Evolutionary conservation across 1,284 basidiomycete species (phyloP), one percentile per base, ranked within the genome.

Genomic region (Paramarasmius palmivorus): DNA sequence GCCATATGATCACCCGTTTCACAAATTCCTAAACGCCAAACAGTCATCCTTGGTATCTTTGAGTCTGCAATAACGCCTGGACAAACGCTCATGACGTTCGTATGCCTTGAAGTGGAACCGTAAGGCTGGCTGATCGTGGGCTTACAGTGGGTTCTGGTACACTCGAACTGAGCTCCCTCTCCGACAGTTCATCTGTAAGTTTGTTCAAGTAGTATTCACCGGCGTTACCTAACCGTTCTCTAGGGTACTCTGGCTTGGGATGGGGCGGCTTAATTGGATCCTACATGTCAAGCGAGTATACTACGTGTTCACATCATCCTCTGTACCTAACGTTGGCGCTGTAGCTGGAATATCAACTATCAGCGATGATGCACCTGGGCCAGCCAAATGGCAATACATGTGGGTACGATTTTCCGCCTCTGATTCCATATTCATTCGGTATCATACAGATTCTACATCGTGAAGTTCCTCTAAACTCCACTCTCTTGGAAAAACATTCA

Each of bases 221-320:
- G n/a, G 23, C 15, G 17, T 20, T 8, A 9, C 39, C 8, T 22
- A 41, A 22, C 9, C 26, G 23, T 12, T 4, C 52, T 19, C 4
- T 39, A 60, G 59, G 59, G 59, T 60, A 60, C 44, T 60, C 59
- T 1, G 57, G 48, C 15, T 50, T 59, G 17, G 59, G 59, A 7
- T 60, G 57, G 57, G 59, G 59, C n/a, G 59, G 59, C 29, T 39
- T 60, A 17, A 55, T 58, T 15, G 59, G 59, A n/a, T 59, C 57
- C 55, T 60, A 60, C 40, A 46, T 56, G 9, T 58, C 57, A 5
- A 60, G 57, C 58, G 37, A 26, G 50, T 25, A 17, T 29, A 22
- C n/a, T 34, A 4, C 35, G 20, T 17, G 19, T 10, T 22, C 25
- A 25, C 41, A 22, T 25, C 22, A 29, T 23, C 15, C 12, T 14